Base-by-base conservation (phyloP, 768 basidiomycete genomes). In the Psilocybe cubensis region DNA sequence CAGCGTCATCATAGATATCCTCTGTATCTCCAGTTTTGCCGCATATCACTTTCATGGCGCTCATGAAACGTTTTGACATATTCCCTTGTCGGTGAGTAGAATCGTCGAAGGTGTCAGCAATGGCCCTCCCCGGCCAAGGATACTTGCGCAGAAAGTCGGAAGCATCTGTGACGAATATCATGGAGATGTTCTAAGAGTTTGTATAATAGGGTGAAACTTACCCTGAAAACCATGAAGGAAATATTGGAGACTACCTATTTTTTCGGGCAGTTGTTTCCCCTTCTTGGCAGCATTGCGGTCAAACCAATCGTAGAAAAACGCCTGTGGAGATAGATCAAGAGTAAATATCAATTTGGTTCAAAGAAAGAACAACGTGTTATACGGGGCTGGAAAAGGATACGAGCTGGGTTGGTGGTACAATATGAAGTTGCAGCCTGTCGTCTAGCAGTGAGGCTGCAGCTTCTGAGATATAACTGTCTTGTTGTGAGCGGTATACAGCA, bases 221-320 rank as follows among this genome's bases (percentile, higher is more conserved):
- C 92, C 92, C 74, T 85, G 83, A 66, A 81, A 96, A 12, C 94
- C 93, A 62, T 92, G 84, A 66, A 95, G 73, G 72, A 96, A 96
- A 53, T 85, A 87, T 66, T 96, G 94, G 85, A 94, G 88, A 64
- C 89, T 92, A 7, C 94, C 94, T 48, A 94, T 88, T 74, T 96
- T 96, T 57, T 91, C 91, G 21, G 92, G 92, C 18, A 95, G 70
- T 1, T 82, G 80, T 66, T 93, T 92, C 5, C 90, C 91, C 64
- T 94, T 93, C 74, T 92, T 94, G 9, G 82, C 82, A 3, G 84
- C 90, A 66, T 76, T 91, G 57, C 92, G 79, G 64, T 96, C 94
- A 25, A 94, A 75, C 92, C 92, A 96, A 66, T 94, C 91, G 63
- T 96, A 96, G 72, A 91, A 96, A 72, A 96, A 96, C 4, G 92